Evolutionary conservation across 2,329 filamentous ascomycete genomes (phyloP), one percentile per base, ranked within the genome.

Genomic region (Stemphylium lycopersici): DNA sequence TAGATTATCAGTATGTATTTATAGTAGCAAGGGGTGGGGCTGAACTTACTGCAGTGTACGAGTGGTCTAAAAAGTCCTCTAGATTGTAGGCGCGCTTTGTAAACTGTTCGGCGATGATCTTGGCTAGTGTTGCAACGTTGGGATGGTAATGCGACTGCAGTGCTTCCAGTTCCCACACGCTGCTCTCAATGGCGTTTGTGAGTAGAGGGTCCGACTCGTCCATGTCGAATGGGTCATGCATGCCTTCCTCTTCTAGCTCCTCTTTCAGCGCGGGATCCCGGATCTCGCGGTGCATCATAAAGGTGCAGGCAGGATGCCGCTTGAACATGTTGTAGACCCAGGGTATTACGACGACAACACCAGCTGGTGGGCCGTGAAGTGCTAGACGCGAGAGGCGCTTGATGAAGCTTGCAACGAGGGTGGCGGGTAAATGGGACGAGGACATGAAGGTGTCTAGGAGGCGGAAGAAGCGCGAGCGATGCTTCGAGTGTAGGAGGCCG

Each of bases 51-150:
- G 86, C 90, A 67, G 81, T 85, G 76, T 98, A 99, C 0, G 91
- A 93, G 74, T 98, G 92, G 71, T 99, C 95, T 42, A 98, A 78
- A 76, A 99, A 99, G 71, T 99, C 95, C 71, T 99, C 95, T n/a
- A 97, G 78, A 66, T 92, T 95, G 76, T 98, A 99, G 2, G 89
- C 84, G 63, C 92, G 88, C 78, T 99, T 99, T 2, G 95, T 99
- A 74, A 98, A 99, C 74, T 98, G 95, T 77, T 98, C 92, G 2
- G 90, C 90, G 52, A 99, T 87, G 60, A 99, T 96, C 76, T 92
- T 95, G 39, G 92, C 89, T 63, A 99, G 87, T 2, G 93, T 95
- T 0, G 93, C 93, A 20, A 99, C 91, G 66, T 98, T 99, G 12
- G 96, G 95, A 72, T 99, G 95, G 76, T 96, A 98, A 75, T 99